A percentile compares a stretch with the other conserved stretches of the same genome.
Conservation (phyloP, 73 alveolate species). For the Blepharisma stoltei region DNA sequence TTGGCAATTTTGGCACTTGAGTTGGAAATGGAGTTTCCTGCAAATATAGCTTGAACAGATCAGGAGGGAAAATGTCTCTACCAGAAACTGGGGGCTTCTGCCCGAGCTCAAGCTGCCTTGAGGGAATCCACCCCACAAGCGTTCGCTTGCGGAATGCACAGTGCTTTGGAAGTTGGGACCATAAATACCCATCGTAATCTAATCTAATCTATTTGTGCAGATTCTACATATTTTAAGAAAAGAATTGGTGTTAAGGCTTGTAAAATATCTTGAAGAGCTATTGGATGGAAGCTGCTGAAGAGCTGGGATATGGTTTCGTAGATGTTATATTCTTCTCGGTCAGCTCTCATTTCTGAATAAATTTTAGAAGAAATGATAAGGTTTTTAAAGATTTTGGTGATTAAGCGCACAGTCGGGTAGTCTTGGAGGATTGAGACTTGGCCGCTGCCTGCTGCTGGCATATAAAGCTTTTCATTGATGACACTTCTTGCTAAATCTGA, state of each 20-base stretch:
- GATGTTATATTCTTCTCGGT: background rate
- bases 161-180: too few relatives aligned
- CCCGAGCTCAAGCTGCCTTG: too few relatives aligned
- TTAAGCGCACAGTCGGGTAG: background rate
- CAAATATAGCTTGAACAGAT: too few relatives aligned
- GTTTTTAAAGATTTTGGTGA: slow-evolving; percentile 20
- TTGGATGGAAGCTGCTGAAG: background rate
- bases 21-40: too few relatives aligned
- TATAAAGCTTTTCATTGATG: background rate
- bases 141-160: too few relatives aligned
- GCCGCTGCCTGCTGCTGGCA: background rate
- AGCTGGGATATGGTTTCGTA: slow-evolving; percentile 9
- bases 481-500: slow-evolving; percentile 12
- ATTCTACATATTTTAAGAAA: slow-evolving; percentile 13
- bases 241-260: slow-evolving; percentile 18
- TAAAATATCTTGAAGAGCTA: background rate
- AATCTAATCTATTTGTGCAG: background rate
- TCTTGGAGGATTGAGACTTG: background rate
- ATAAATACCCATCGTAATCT: too few relatives aligned
- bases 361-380: background rate
- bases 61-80: too few relatives aligned
- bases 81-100: too few relatives aligned
- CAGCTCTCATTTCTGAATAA: background rate
- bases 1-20: too few relatives aligned
- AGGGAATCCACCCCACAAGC: too few relatives aligned